phyloP scores from a whole-genome alignment of 805 yeast genomes.

The Candida sonorensis region DNA sequence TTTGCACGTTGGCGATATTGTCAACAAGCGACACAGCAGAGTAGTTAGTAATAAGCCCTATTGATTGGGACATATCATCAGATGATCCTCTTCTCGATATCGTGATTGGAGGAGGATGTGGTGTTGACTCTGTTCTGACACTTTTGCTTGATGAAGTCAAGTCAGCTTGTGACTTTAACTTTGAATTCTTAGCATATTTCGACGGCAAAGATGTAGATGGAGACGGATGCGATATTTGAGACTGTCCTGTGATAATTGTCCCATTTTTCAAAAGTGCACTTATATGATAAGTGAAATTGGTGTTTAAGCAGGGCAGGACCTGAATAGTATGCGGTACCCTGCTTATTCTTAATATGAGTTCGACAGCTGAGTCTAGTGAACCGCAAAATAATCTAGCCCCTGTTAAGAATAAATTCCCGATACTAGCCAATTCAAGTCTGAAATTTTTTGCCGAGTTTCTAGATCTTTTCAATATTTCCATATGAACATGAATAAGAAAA shows the following conservation, averaged over 20 bases:
- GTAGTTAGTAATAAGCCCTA: not conserved
- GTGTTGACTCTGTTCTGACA: constrained; percentile 11
- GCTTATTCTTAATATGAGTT: constrained; percentile 59
- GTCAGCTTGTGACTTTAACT: too few species aligned
- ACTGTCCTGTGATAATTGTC: constrained; percentile 76
- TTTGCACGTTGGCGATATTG: not conserved
- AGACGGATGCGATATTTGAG: constrained; percentile 88
- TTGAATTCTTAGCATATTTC: too few species aligned
- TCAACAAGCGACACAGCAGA: constrained; percentile 3
- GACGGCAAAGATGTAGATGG: not conserved
- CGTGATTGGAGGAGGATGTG: constrained; percentile 17
- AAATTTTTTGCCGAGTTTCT: constrained; percentile 53
- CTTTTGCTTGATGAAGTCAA: too few species aligned
- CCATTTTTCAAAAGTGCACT: constrained; percentile 71
- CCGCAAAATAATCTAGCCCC: constrained; percentile 81
- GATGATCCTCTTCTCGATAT: constrained; percentile 5
- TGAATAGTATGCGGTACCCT: constrained; percentile 44
- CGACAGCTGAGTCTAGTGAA: constrained; percentile 78
- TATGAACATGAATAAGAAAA: constrained; percentile 71
- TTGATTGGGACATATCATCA: not conserved
- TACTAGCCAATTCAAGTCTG: constrained; percentile 67
- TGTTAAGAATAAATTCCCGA: constrained; percentile 79
- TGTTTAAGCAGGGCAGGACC: constrained; percentile 76
- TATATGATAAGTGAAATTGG: constrained; percentile 81
- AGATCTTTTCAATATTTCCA: constrained; percentile 64